Percentiles rank a stretch among this genome's conserved stretches.
Evolutionary conservation across 2,329 filamentous ascomycete genomes (phyloP).

Genomic region (Claviceps sp.): DNA sequence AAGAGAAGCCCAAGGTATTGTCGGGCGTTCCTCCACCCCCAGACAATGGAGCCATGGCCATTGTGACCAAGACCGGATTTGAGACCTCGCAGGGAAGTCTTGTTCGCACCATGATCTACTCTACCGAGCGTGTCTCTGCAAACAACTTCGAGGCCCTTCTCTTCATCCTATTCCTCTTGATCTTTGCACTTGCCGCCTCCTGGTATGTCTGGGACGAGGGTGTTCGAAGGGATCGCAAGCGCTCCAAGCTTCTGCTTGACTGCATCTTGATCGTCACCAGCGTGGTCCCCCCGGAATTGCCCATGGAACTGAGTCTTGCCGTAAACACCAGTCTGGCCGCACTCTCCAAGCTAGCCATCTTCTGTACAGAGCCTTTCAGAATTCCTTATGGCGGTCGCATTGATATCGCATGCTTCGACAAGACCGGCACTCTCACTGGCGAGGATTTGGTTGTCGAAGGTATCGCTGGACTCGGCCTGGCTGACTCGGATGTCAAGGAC

Average conservation of each 20-base stretch:
- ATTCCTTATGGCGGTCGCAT: constrained; percentile 94
- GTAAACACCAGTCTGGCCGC: constrained; percentile 96
- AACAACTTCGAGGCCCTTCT: constrained; percentile 94
- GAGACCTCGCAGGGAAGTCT: constrained; percentile 97
- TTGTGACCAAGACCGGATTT: constrained; percentile 95
- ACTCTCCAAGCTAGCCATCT: constrained; percentile 89
- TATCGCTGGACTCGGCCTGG: constrained; percentile 76
- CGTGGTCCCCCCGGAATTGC: constrained; percentile 93
- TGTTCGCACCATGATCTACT: constrained; percentile 99
- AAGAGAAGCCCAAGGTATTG: constrained; percentile 55
- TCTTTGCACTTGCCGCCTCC: constrained; percentile 93
- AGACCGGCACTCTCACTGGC: constrained; percentile 91
- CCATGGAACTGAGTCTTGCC: constrained; percentile 94
- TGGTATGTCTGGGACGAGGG: constrained; percentile 99
- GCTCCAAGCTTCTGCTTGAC: constrained; percentile 92
- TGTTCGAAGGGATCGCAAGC: constrained; percentile 85
- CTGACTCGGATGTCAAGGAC: constrained; percentile 49
- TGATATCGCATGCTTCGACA: constrained; percentile 95
- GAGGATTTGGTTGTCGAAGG: constrained; percentile 96
- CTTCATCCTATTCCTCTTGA: constrained; percentile 90
- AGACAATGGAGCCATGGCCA: constrained; percentile 84
- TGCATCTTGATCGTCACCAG: constrained; percentile 96
- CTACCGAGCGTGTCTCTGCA: constrained; percentile 95
- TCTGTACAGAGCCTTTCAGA: constrained; percentile 96
- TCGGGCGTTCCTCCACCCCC: constrained; percentile 76